phyloP scores from a whole-genome alignment of 2,329 filamentous ascomycete genomes.

The Sporothrix variecibatus region DNA sequence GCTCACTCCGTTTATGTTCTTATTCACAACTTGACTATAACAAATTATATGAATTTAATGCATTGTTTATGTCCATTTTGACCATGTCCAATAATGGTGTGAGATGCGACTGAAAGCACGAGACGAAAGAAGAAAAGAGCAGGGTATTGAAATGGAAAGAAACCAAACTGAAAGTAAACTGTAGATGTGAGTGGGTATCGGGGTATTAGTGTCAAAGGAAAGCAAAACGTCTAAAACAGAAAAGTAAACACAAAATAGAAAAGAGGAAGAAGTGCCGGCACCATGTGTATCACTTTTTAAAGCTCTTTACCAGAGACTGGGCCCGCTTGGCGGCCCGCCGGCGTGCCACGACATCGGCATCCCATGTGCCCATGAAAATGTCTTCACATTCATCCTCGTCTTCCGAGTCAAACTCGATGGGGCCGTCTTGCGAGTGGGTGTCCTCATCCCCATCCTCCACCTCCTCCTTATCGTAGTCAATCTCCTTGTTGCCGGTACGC shows the following conservation, averaged over 20 bases:
- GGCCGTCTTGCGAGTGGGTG: background rate
- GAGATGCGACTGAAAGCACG: too few relatives aligned
- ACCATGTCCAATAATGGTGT: background rate
- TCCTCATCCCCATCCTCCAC: constrained; percentile 24
- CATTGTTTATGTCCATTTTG: background rate
- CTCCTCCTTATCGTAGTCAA: background rate
- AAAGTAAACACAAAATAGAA: background rate
- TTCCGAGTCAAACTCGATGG: constrained; percentile 60
- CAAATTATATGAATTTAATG: background rate
- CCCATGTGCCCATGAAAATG: constrained; percentile 64
- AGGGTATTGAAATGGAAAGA: too few relatives aligned
- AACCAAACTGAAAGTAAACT: background rate
- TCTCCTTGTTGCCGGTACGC: background rate
- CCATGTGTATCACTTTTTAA: background rate
- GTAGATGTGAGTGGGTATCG: constrained; percentile 2
- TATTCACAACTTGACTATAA: background rate
- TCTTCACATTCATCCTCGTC: constrained; percentile 69
- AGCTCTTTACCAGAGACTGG: too few relatives aligned
- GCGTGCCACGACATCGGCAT: constrained; percentile 53
- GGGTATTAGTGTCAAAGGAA: constrained; percentile 10
- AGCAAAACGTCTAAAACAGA: background rate
- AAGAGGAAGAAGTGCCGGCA: background rate
- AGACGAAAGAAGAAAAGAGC: background rate
- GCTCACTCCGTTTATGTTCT: background rate
- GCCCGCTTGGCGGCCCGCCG: constrained; percentile 46